Base-by-base conservation (phyloP, 768 basidiomycete species). In the Myochromella boudieri region DNA sequence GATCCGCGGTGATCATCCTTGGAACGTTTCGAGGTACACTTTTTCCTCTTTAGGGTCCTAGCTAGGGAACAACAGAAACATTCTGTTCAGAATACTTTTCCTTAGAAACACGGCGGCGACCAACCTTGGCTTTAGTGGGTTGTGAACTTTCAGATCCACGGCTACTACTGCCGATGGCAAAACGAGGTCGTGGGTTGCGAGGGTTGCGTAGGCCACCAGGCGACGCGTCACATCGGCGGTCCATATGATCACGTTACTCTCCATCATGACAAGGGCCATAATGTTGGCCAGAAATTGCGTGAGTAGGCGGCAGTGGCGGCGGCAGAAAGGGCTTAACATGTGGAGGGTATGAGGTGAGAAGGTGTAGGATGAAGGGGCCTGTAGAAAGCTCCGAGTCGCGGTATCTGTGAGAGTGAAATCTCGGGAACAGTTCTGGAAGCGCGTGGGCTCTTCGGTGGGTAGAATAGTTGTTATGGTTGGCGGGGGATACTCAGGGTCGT, bases 251-350 rank as follows among this genome's bases (percentile, higher is more conserved):
- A 14, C 72, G 66, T 33, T 66, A 61, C 31, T 79, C 78, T 14
- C 73, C 76, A 57, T 81, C 80, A 50, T 77, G 77, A 17, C 78
- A 70, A 5, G 84, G 84, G 55, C 87, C 86, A 52, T 87, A 88
- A 14, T 85, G 72, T 53, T 80, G 71, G 12, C 64, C 67, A 0
- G 73, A 58, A 21, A 62, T 69, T 41, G 80, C 81, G 9, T 69
- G 68, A 24, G 68, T 69, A 8, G 63, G 60, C 7, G 66, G 67
- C 2, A 61, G 64, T 20, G 63, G 69, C 42, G 70, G 66, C 4
- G 68, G n/a, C n/a, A n/a, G n/a, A n/a, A n/a, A 64, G 25, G 61
- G 62, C 31, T 67, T 59, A 24, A 59, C 48, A 38, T 61, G 66
- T 27, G 68, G 54, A 10, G 65, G 43, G 44, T 59, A 58, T 37